These are phyloP conservation scores for Pyrenophora teres DNA, from an alignment of 2,329 filamentous ascomycete species.

Conservation along the genomic window DNA sequence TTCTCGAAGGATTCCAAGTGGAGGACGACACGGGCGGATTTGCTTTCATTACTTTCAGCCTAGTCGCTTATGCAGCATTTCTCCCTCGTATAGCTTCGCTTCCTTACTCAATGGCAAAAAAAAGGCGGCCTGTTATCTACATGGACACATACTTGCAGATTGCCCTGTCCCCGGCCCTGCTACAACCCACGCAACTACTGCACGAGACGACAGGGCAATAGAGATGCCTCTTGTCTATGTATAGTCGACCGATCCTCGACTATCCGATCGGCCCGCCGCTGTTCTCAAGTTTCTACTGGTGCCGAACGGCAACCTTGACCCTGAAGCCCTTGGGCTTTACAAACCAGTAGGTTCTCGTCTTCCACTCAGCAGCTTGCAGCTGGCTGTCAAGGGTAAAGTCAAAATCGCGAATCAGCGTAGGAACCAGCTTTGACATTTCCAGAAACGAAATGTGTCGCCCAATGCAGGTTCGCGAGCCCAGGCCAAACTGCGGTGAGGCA, in stretches of 20 bases:
- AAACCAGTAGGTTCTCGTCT: conserved; percentile 19
- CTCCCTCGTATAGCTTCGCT: no score
- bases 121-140: no score
- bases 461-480: conserved; percentile 27
- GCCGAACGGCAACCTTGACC: conserved; percentile 9
- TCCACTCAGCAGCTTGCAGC: conserved; percentile 13
- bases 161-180: background rate
- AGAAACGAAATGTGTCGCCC: conserved; percentile 21
- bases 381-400: conserved; percentile 17
- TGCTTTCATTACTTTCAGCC: no score
- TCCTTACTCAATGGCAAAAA: no score
- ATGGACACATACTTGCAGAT: no score
- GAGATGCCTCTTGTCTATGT: background rate
- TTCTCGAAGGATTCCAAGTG: no score
- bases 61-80: no score
- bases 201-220: background rate
- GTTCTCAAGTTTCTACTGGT: background rate
- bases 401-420: conserved; percentile 18
- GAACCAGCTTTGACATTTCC: conserved; percentile 15
- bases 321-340: conserved; percentile 15
- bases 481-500: conserved; percentile 15
- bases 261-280: background rate
- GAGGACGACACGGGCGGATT: no score
- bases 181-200: background rate
- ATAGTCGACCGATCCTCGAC: conserved; percentile 2